Base-by-base conservation (phyloP, 139 green algal species). In the Volvox reticuliferus region DNA sequence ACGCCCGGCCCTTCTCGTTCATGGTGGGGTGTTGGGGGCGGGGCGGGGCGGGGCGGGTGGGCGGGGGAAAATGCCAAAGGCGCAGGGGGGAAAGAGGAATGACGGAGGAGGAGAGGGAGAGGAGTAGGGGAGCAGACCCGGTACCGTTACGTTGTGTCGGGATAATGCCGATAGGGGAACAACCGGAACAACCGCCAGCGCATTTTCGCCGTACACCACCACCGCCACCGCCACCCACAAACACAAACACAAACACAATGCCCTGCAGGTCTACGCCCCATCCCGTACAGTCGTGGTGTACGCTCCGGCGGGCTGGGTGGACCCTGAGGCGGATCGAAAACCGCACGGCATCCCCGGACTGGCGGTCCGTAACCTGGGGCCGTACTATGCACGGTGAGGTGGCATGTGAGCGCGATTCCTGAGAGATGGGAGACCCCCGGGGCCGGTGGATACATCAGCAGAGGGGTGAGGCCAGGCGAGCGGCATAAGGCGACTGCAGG, bases 271-370 rank as follows among this genome's bases (percentile, higher is more conserved):
- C 44, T 98, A 98, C 86, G 94, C 95, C 18, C 96, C 96, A 68
- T 96, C 86, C 65, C 94, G 97, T 78, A 99, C 97, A 0, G 96
- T 97, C 13, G 95, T 95, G 3, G 96, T 98, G 24, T 99, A 99
- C 84, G 97, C 95, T 0, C 97, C 97, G 24, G 87, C 95, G n/a
- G 94, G 97, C 83, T 97, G 88, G 81, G 88, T 73, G 44, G 97
- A 99, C 91, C 77, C 93, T 2, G 65, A 94, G 12, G 96, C 96
- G 13, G 97, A 99, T 84, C 86, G 79, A 30, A 93, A 95, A 78
- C 91, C 94, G 68, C 88, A 88, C 26, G 96, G 96, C 76, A 92
- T 99, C 14, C 96, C 97, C 16, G 97, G 97, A 18, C 93, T 99
- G 78, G 96, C 65, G 18, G 95, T 99, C 17, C 97, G 97, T 88